Evolutionary conservation across 352 stramenopile species (phyloP), one percentile per base, ranked within the genome.

Genomic region (Elongisporangium prolatum): DNA sequence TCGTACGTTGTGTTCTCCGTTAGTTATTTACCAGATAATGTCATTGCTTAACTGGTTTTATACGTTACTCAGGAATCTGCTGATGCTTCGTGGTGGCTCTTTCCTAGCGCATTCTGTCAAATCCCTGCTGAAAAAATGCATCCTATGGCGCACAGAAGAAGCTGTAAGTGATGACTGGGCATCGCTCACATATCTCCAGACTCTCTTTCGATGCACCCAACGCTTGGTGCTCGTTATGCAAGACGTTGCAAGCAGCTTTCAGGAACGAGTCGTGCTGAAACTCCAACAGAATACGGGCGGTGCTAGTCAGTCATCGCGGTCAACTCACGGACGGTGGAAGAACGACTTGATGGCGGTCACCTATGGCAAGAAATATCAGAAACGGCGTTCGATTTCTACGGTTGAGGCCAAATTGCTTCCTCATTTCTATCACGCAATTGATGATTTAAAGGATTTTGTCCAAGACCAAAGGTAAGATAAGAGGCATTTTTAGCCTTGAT

Each of bases 251-350:
- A 55, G 52, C 8, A 72, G 66, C 6, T 92, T 86, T 40, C 78
- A 89, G 51, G 80, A 92, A 47, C 69, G 76, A 11, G 69, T 89
- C 0, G 56, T 85, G 48, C 38, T 92, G 21, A 89, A 88, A 57
- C 87, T 92, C 72, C 83, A 92, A 58, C 57, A 50, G 24, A 70
- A 71, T 59, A 8, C 65, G 3, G 11, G 28, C 9, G 61, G 61
- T 48, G 63, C 65, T 24, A 67, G 55, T 21, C 22, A 8, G 18
- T 24, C 11, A 54, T 18, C 11, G 14, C 16, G 28, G 17, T 7
- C 53, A 9, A 54, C 24, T 4, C 61, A 56, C 28, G 47, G 54
- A 34, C 69, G 69, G 0, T 91, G 83, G 83, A 48, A 64, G 10
- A 88, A 62, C 50, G 71, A 77, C 10, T 61, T 92, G 24, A 63